phyloP scores from a whole-genome alignment of 108 stramenopile species.

The Fistulifera pelliculosa region DNA sequence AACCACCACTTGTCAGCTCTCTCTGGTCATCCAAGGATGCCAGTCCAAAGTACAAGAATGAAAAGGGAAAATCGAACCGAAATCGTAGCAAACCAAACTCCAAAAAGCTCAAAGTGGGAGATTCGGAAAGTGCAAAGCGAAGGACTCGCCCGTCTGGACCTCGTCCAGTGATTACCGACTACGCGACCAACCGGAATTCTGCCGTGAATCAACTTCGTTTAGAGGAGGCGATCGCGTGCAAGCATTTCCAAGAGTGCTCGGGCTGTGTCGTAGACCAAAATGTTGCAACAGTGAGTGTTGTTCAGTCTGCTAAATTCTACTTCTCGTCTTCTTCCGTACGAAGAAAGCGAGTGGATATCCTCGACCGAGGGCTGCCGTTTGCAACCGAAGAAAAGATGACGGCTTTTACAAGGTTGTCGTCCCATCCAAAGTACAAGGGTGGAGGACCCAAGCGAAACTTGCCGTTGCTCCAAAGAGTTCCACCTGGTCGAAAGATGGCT shows the following conservation, averaged over 20 bases:
- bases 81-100: no score
- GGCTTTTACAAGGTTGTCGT: constrained; percentile 54
- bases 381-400: constrained; percentile 30
- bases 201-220: constrained; percentile 18
- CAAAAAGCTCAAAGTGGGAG: no score
- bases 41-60: no score
- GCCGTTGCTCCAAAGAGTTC: constrained; percentile 52
- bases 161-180: constrained; percentile 26
- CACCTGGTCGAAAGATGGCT: constrained; percentile 51
- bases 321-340: constrained; percentile 63
- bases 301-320: constrained; percentile 62
- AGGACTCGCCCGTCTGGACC: constrained; percentile 1
- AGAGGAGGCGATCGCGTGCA: constrained; percentile 22
- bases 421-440: constrained; percentile 45
- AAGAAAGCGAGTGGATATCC: constrained; percentile 30
- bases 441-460: constrained; percentile 82
- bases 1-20: no score
- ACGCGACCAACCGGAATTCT: constrained; percentile 22
- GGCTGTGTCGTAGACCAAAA: constrained; percentile 48
- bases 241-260: constrained; percentile 63
- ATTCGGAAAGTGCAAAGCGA: no score
- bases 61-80: no score
- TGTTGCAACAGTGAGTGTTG: constrained; percentile 38
- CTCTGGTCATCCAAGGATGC: no score
- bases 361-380: constrained; percentile 1